Evolutionary conservation across 2,329 filamentous ascomycete genomes (phyloP), one percentile per base, ranked within the genome.

Genomic region (Pezicula carpinea): DNA sequence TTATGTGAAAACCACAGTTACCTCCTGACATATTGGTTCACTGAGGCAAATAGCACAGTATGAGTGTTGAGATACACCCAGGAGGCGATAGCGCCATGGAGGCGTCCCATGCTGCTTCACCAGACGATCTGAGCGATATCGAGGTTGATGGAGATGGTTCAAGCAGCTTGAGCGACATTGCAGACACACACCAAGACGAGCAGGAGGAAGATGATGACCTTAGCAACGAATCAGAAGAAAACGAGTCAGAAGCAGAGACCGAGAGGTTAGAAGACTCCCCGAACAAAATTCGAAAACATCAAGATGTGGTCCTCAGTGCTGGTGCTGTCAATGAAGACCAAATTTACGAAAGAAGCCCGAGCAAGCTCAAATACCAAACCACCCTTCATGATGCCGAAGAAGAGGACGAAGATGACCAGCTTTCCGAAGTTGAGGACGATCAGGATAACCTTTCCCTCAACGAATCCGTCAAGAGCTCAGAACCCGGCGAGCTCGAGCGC

Each of bases 181-280:
- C 91, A 61, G 88, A 95, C 60, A 81, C 81, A 60, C 83, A 88
- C 52, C 26, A 11, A 29, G 77, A 74, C 36, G 85, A 88, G 43
- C 82, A 87, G 53, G 69, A 69, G 3, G 69, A 69, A 11, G 71
- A 85, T 44, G 78, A 71, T 52, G 56, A 58, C 5, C 50, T 58
- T 23, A 59, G 67, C 64, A 48, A 69, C 61, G 45, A 67, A 55
- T 57, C 58, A 31, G 80, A 85, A 26, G 79, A 83, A 44, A 76
- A 77, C 46, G 83, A 87, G 58, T 85, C 91, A 3, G 92, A 97
- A 68, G 92, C 92, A 29, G 92, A 96, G 69, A 97, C 92, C 2
- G 91, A 96, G 69, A 84, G 93, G 49, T 77, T 99, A 50, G 93
- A 93, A 62, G 83, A 87, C 61, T 95, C 89, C n/a, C 90, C 91